Base-by-base conservation (phyloP, 2,329 filamentous ascomycete genomes). In the Scortechinia acanthostroma region DNA sequence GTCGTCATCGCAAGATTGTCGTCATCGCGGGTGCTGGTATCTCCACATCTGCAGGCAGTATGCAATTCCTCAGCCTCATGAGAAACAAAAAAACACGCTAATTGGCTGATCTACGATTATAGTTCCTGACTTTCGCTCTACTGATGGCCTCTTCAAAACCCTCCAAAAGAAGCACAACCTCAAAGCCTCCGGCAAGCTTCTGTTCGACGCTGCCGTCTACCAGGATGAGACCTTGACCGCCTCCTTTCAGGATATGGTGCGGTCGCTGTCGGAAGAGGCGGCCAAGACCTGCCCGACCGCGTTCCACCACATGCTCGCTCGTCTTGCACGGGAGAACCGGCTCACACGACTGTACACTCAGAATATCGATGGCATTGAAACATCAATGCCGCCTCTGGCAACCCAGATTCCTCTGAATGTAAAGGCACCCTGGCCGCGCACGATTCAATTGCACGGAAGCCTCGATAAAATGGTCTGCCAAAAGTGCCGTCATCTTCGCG, bases 391-490 rank as follows among this genome's bases (percentile, higher is more conserved):
- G 21, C 80, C 80, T 16, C 59, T 86, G 17, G 67, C 68, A 33
- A 84, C 81, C 3, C 60, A 73, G 53, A 70, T 83, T 3, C 81
- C 81, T 2, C 63, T 86, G 14, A 70, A 68, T 17, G 73, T 75
- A 51, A 81, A 79, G 55, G 79, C 71, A n/a, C 80, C 78, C 42
- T 86, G 80, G 80, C 81, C 81, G 6, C 73, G 74, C 51, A 83
- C 81, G 1, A 74, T 86, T 23, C 80, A 86, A 56, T 64, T 86
- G n/a, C 81, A 86, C 50, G 81, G 81, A 37, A 83, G 83, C 23
- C 68, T 88, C 42, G 77, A 83, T 50, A 84, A 86, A 57, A 87
- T 88, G 83, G 79, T 86, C 15, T 88, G 84, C 60, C 80, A 80
- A 33, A 88, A 88, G 58, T 88, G 84, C 60, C 71, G 79, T 49